Conservation (phyloP, 768 basidiomycete species). For the Mycena albidolilacea region DNA sequence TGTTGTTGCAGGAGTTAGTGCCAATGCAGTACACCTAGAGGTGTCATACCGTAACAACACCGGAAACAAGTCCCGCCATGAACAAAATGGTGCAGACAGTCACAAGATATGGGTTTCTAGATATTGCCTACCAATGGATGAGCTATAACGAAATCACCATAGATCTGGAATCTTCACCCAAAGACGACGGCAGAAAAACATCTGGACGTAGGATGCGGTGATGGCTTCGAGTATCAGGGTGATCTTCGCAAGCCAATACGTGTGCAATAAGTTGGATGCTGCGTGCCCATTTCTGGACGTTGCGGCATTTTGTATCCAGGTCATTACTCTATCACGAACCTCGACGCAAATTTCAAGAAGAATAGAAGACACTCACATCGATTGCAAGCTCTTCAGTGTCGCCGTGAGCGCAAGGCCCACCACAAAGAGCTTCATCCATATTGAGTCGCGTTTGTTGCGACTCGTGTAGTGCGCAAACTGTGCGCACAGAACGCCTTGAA, state of each 20-base stretch:
- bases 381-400: not conserved
- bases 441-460: not conserved
- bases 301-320: not conserved
- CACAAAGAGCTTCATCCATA: not conserved
- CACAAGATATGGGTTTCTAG: not conserved
- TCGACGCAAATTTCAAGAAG: not conserved
- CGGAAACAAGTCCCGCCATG: not conserved
- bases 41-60: not conserved
- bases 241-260: not conserved
- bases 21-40: not conserved
- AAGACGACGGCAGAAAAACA: not conserved
- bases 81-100: not conserved
- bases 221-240: not conserved
- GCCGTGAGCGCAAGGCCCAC: not conserved
- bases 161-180: too few relatives aligned
- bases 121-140: not conserved
- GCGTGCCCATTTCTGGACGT: not conserved
- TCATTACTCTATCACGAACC: not conserved
- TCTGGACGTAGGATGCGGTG: not conserved
- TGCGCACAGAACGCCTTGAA: too few relatives aligned
- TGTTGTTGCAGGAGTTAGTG: not conserved
- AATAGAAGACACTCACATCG: not conserved
- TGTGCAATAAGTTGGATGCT: not conserved
- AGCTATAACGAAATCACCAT: not conserved
- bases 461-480: not conserved